Conservation (phyloP, 1,139 yeast species). For the Waltiozyma sp. region DNA sequence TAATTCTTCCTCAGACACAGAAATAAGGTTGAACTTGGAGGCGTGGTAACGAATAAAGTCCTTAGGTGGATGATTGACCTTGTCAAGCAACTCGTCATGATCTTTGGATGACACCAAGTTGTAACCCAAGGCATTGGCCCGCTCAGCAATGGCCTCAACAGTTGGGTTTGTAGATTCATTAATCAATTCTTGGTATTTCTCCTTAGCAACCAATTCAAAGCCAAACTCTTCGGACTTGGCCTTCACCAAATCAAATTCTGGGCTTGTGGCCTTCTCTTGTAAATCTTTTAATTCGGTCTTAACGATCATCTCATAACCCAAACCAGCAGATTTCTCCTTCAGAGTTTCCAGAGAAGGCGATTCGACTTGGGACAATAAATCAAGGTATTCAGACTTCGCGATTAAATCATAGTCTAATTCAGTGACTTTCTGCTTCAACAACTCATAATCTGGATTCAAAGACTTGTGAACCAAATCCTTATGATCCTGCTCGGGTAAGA, state of each 20-base stretch:
- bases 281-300: slow-evolving; percentile 16
- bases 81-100: background rate
- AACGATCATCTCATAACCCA: slow-evolving; percentile 20
- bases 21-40: background rate
- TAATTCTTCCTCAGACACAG: background rate
- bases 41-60: background rate
- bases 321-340: slow-evolving; percentile 22
- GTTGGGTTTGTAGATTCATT: slow-evolving; percentile 11
- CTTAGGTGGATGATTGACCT: slow-evolving; percentile 1
- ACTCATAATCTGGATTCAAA: slow-evolving; percentile 1
- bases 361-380: background rate
- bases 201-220: slow-evolving; percentile 19
- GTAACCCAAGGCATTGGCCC: background rate
- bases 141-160: background rate
- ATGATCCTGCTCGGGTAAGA: slow-evolving; percentile 18
- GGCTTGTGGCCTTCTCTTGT: slow-evolving; percentile 7
- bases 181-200: slow-evolving; percentile 19
- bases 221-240: slow-evolving; percentile 17
- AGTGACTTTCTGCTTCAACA: background rate
- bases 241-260: slow-evolving; percentile 13
- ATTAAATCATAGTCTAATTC: background rate
- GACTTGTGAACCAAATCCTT: slow-evolving; percentile 13
- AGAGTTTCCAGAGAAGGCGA: slow-evolving; percentile 24
- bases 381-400: background rate
- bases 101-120: background rate